Evolutionary conservation across 441 rosid genomes (phyloP).

Genomic region (Hura crepitans): DNA sequence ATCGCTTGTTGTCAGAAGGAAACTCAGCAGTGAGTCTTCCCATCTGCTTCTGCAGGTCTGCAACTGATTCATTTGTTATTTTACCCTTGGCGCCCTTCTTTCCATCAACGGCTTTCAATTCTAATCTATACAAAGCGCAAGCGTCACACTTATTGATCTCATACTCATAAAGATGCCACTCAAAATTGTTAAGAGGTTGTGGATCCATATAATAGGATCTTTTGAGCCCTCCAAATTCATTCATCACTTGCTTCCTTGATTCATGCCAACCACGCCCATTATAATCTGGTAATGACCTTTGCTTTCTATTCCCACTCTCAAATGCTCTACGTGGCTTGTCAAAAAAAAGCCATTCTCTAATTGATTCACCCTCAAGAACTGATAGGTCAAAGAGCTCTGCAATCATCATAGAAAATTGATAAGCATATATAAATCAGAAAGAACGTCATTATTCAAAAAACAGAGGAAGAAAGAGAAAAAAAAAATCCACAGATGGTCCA

Average conservation of each 20-base stretch:
- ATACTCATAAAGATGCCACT: slow-evolving; percentile 97
- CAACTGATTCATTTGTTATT: slow-evolving; percentile 69
- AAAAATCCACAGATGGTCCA: slow-evolving; percentile 8
- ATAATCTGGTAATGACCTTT: slow-evolving; percentile 94
- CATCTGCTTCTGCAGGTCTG: slow-evolving; percentile 97
- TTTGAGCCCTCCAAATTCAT: slow-evolving; percentile 87
- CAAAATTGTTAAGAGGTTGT: slow-evolving; percentile 83
- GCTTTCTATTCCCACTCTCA: slow-evolving; percentile 98
- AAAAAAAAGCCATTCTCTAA: slow-evolving; percentile 98
- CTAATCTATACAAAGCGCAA: slow-evolving; percentile 93
- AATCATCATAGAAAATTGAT: slow-evolving; percentile 23
- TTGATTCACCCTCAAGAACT: slow-evolving; percentile 81
- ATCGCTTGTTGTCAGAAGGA: slow-evolving; percentile 70
- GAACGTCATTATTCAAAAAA: neutral
- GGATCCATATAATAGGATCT: slow-evolving; percentile 99
- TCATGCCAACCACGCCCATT: slow-evolving; percentile 99
- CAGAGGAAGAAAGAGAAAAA: neutral
- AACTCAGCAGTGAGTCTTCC: slow-evolving; percentile 94
- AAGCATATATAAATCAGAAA: slow-evolving; percentile 4
- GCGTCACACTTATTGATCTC: slow-evolving; percentile 92
- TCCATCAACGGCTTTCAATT: slow-evolving; percentile 86
- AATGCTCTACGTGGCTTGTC: slow-evolving; percentile 98
- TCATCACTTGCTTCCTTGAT: slow-evolving; percentile 96
- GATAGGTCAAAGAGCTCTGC: slow-evolving; percentile 95
- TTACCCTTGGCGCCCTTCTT: slow-evolving; percentile 82